Conservation (phyloP, 352 stramenopile species). For the Aphanomyces stellatus region DNA sequence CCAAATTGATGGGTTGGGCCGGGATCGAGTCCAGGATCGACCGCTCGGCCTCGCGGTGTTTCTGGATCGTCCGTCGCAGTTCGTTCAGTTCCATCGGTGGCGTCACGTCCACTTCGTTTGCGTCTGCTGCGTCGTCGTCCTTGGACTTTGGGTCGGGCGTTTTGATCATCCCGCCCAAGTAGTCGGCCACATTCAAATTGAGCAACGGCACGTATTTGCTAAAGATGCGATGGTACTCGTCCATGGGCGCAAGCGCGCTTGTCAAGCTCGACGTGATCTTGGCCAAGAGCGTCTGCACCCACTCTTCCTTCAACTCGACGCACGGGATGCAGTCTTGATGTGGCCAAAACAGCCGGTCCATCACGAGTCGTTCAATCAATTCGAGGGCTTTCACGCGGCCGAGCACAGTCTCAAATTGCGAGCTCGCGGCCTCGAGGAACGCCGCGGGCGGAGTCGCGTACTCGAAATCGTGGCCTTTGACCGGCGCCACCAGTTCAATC, state of each 20-base stretch:
- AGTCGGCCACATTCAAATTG: conserved; percentile 84
- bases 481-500: conserved; percentile 34
- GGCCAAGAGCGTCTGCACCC: conserved; percentile 42
- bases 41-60: conserved; percentile 59
- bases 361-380: conserved; percentile 88
- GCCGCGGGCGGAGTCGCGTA: conserved; percentile 57
- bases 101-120: conserved; percentile 30
- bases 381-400: conserved; percentile 77
- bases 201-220: conserved; percentile 82
- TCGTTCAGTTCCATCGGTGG: conserved; percentile 70
- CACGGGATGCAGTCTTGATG: conserved; percentile 87
- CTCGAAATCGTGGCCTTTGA: conserved; percentile 58
- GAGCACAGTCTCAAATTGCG: conserved; percentile 78
- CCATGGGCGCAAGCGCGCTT: conserved; percentile 39
- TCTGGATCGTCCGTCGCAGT: conserved; percentile 44
- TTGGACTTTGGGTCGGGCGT: conserved; percentile 23
- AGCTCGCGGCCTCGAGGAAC: conserved; percentile 59
- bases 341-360: conserved; percentile 93
- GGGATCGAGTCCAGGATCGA: conserved; percentile 63
- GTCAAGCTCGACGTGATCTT: conserved; percentile 41
- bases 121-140: conserved; percentile 25
- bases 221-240: conserved; percentile 77
- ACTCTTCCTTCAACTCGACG: conserved; percentile 55
- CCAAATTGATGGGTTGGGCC: conserved; percentile 53
- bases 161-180: conserved; percentile 35